phyloP scores from a whole-genome alignment of 352 stramenopile genomes.

The Phytophthora meadii region DNA sequence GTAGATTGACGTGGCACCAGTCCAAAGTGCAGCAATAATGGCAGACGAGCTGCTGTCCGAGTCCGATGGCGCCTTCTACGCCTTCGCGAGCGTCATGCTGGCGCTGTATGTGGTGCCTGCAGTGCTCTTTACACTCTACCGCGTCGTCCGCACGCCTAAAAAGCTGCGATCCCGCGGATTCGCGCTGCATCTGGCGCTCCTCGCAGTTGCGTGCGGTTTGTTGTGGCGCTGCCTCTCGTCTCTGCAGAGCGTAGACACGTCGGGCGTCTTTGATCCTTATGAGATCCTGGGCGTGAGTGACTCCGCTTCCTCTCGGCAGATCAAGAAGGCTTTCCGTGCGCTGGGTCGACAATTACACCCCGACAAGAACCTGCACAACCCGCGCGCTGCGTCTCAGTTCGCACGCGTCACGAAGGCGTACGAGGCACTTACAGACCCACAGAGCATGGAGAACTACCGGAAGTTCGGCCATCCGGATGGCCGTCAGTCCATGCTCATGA shows the following conservation, averaged over 20 bases:
- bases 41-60: conserved; percentile 52
- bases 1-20: no score
- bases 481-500: conserved; percentile 73
- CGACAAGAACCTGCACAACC: conserved; percentile 81
- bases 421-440: conserved; percentile 80
- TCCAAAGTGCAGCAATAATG: conserved; percentile 16
- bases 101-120: conserved; percentile 78
- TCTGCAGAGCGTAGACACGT: conserved; percentile 78
- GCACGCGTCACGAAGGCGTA: conserved; percentile 85
- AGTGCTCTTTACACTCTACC: conserved; percentile 59
- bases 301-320: conserved; percentile 55
- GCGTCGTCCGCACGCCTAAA: conserved; percentile 53
- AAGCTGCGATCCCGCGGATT: conserved; percentile 57
- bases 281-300: conserved; percentile 83
- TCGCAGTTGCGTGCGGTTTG: conserved; percentile 55
- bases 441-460: conserved; percentile 78
- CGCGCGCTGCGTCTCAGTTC: conserved; percentile 54
- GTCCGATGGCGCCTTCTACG: conserved; percentile 83
- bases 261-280: conserved; percentile 85
- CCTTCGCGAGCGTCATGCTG: conserved; percentile 84
- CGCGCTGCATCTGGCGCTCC: conserved; percentile 52
- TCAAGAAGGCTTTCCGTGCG: conserved; percentile 79
- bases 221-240: conserved; percentile 61
- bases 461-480: conserved; percentile 87
- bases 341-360: conserved; percentile 78